Percentiles rank a stretch among this genome's conserved stretches.
Evolutionary conservation across 2,329 filamentous ascomycete species (phyloP).

Genomic region (Pseudodiploospora longispora): DNA sequence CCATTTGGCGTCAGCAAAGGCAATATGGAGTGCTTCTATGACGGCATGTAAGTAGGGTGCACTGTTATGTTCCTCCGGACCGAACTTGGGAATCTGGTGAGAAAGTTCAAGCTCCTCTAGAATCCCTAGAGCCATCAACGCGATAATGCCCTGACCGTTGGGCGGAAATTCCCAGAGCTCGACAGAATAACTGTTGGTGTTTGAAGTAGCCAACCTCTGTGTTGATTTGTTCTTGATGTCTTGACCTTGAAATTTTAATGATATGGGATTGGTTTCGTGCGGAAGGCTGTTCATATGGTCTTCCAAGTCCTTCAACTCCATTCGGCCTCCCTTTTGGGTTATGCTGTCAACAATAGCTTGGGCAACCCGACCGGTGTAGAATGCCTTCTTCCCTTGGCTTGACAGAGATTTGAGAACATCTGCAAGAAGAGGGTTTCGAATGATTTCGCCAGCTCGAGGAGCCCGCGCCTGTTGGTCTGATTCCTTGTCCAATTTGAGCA

Average conservation of each 20-base stretch:
- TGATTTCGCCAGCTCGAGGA: conserved; percentile 3
- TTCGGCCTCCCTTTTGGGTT: background rate
- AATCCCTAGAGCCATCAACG: conserved; percentile 3
- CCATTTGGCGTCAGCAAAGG: conserved; percentile 4
- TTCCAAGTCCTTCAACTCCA: conserved; percentile 3
- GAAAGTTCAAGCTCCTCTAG: background rate
- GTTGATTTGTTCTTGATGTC: too few relatives aligned
- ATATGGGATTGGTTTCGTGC: too few relatives aligned
- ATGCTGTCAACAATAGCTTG: background rate
- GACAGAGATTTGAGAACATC: conserved; percentile 3
- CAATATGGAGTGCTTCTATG: background rate
- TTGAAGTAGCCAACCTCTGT: too few relatives aligned
- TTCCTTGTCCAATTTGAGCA: background rate
- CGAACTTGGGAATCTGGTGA: conserved; percentile 1
- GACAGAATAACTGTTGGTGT: background rate
- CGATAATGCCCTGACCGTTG: conserved; percentile 5
- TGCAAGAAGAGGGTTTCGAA: conserved; percentile 2
- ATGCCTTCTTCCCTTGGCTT: conserved; percentile 1
- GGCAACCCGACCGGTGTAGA: conserved; percentile 5
- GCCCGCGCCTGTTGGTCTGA: background rate
- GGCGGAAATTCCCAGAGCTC: conserved; percentile 5
- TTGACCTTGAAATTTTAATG: too few relatives aligned
- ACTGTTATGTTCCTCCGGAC: background rate
- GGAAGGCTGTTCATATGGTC: conserved; percentile 1
- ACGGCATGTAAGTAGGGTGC: conserved; percentile 2